Base-by-base conservation (phyloP, 495 filamentous ascomycete species). In the Physcia stellaris region DNA sequence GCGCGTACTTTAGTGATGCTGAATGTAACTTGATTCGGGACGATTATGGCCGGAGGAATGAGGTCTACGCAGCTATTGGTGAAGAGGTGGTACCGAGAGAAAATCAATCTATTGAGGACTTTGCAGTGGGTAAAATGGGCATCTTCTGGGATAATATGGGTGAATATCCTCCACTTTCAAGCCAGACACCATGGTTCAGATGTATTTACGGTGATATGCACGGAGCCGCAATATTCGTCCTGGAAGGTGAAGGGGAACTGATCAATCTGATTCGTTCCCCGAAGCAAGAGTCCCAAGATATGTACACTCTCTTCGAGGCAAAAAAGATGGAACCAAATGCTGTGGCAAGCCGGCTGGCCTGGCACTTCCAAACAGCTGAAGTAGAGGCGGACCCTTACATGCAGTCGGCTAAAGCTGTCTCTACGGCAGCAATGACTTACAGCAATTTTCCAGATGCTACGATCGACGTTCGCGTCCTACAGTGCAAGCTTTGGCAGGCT, bases 381-480 rank as follows among this genome's bases (percentile, higher is more conserved):
- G 16, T 15, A 11, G 27, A 37, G 23, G 17, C 31, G 3, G 37
- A 40, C 15, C 37, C 37, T 11, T 22, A 40, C 32, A 6, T 40
- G 13, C 15, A 32, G 37, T 40, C 46, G 2, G 35, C 50, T 6
- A 31, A 27, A 38, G 47, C 47, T 26, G 29, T 45, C n/a, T 44
- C 49, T 11, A 34, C 29, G 19, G 41, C 39, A 28, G 36, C 29
- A 4, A 35, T 32, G 16, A 36, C 50, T 11, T 52, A 47, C 24
- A 30, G 27, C 16, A 19, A 41, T 18, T 27, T 52, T 11, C 46
- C 49, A 33, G 38, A 39, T 15, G 47, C 49, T 19, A 43, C 42
- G 18, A 35, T 52, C 10, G 40, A 34, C 19, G 36, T 40, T 34
- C 19, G 29, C 9, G 34, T 34, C 2, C 26, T 45, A 24, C 22